Evolutionary conservation across 352 stramenopile genomes (phyloP).

Genomic region (Phytophthora foliorum): DNA sequence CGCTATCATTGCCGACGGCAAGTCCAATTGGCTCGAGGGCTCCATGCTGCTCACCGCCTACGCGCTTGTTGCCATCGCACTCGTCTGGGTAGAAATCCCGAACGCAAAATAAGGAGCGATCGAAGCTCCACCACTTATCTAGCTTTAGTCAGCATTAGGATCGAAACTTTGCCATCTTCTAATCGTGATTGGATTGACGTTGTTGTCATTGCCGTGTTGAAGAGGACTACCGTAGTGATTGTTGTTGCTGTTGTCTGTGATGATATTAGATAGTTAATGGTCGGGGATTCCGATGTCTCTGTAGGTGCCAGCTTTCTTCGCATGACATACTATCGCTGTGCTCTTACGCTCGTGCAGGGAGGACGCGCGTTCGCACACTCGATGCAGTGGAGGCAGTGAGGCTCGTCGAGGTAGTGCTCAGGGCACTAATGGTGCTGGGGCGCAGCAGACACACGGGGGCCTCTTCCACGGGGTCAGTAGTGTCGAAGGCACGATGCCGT

Average conservation of each 20-base stretch:
- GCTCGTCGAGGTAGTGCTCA: conserved; percentile 34
- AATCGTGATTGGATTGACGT: conserved; percentile 19
- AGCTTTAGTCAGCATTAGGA: conserved; percentile 36
- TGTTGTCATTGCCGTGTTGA: not conserved
- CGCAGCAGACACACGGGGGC: conserved; percentile 26
- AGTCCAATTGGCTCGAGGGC: conserved; percentile 94
- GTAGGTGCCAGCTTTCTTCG: conserved; percentile 10
- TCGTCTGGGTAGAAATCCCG: conserved; percentile 86
- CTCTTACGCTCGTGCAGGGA: conserved; percentile 17
- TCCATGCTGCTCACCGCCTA: conserved; percentile 94
- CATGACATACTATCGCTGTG: not conserved
- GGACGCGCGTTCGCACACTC: conserved; percentile 11
- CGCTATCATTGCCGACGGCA: conserved; percentile 91
- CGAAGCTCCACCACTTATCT: conserved; percentile 26
- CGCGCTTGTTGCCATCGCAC: conserved; percentile 85
- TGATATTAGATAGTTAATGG: conserved; percentile 34
- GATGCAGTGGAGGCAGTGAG: conserved; percentile 25
- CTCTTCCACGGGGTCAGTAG: conserved; percentile 22
- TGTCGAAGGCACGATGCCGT: conserved; percentile 43
- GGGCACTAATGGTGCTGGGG: conserved; percentile 23
- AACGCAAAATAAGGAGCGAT: conserved; percentile 41
- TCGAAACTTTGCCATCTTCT: conserved; percentile 27
- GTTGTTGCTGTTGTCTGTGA: not conserved
- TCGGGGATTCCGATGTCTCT: conserved; percentile 24
- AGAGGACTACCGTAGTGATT: not conserved